phyloP scores from a whole-genome alignment of 2,329 filamentous ascomycete genomes.

The Neopestalotiopsis rosae region DNA sequence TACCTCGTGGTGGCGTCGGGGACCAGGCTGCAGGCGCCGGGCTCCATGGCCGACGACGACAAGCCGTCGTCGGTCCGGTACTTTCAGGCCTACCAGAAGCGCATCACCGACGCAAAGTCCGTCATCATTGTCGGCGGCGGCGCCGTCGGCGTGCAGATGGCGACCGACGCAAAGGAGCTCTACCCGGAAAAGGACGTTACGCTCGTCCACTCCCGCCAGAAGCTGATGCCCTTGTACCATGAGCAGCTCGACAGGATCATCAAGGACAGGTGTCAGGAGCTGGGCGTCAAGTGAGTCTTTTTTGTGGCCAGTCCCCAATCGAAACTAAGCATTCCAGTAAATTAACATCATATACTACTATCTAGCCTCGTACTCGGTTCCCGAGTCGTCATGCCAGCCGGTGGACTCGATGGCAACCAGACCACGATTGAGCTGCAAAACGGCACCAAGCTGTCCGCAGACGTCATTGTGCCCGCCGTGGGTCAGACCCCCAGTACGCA shows the following conservation, averaged over 20 bases:
- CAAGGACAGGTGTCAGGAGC: constrained; percentile 38
- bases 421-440: constrained; percentile 37
- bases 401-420: constrained; percentile 29
- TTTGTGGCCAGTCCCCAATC: background rate
- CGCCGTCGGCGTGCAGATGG: constrained; percentile 56
- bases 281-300: constrained; percentile 39
- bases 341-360: background rate
- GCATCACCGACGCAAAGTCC: constrained; percentile 34
- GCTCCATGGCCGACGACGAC: constrained; percentile 39
- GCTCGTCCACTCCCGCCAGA: constrained; percentile 51
- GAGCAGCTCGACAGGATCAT: constrained; percentile 42
- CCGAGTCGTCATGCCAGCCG: constrained; percentile 32
- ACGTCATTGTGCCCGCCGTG: constrained; percentile 52
- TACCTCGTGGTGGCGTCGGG: constrained; percentile 53
- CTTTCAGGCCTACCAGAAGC: constrained; percentile 39
- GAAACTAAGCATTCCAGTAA: constrained; percentile 9
- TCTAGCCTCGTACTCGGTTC: constrained; percentile 30
- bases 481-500: constrained; percentile 54
- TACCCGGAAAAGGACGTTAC: constrained; percentile 52
- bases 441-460: constrained; percentile 39
- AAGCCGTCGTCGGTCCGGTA: constrained; percentile 39
- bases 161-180: constrained; percentile 51
- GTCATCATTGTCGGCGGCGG: constrained; percentile 49
- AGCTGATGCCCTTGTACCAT: constrained; percentile 51
- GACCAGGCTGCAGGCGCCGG: constrained; percentile 40